Evolutionary conservation across 257 asterid species (phyloP), one percentile per base, ranked within the genome.

Genomic region (Handroanthus guayacan): DNA sequence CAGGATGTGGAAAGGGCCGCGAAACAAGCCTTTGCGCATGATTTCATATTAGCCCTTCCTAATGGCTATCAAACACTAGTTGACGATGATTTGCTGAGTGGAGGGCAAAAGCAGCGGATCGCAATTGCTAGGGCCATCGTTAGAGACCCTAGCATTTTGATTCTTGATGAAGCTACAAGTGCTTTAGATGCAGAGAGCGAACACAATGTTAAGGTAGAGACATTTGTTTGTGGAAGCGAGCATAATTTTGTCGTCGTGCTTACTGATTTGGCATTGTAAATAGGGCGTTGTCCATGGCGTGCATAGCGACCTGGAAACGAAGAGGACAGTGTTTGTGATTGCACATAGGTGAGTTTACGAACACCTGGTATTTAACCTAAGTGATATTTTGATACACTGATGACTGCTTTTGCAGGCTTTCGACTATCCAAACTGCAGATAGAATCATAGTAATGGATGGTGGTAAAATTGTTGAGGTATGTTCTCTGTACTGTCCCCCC

Each of bases 111-210:
- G 85, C 99, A 95, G 77, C 86, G 99, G 51, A 95, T 95, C 12
- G 98, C 99, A 62, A 95, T 95, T 55, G 97, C 98, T 55, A 82
- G 98, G 75, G 99, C 99, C 55, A 81, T 95, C 52, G 92, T 95
- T 69, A 87, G 98, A 76, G 95, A 95, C 79, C 98, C 98, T 2
- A 89, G 88, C 80, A 86, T 95, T 81, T 80, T 93, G 85, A 84
- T 95, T 34, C 97, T 95, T 62, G 99, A 95, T 83, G 99, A 95
- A 86, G 99, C 98, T 62, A 95, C 99, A 1, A 95, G 99, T 78
- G 98, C 98, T 71, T 86, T 95, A 12, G 99, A 95, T 84, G 99
- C 97, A 1, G 98, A 91, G 83, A 92, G 97, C 13, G 99, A 95
- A 81, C 97, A 95, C 89, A 86, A 91, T 80, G 86, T 95, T 67